These are phyloP conservation scores for Metschnikowia noctiluminum DNA, from an alignment of 805 yeast genomes.

Conservation along the genomic window DNA sequence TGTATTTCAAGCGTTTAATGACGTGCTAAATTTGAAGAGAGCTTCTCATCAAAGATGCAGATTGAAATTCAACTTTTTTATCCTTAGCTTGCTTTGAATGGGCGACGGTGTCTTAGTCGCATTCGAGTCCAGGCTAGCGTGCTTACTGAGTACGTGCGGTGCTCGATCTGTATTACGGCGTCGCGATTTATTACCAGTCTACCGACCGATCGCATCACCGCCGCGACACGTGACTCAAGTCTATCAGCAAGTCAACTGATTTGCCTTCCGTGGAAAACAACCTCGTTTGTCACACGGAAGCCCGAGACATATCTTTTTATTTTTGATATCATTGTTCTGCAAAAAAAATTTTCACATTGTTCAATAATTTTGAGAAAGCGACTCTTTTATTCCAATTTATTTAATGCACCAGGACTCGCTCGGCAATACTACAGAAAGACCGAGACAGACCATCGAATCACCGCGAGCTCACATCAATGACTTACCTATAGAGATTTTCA, in stretches of 20 bases:
- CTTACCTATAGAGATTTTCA: constrained; percentile 48
- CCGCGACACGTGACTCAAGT: not conserved
- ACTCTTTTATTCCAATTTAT: not conserved
- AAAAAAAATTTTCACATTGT: too few species aligned
- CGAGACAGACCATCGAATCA: not conserved
- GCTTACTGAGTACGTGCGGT: not conserved
- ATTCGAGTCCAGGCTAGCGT: too few species aligned
- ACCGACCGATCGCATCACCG: not conserved
- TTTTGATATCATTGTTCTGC: too few species aligned
- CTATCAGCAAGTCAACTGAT: not conserved
- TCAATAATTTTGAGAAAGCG: too few species aligned
- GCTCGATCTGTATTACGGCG: not conserved
- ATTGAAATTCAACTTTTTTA: too few species aligned
- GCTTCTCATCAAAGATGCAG: too few species aligned
- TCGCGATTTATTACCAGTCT: not conserved
- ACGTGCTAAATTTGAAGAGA: too few species aligned
- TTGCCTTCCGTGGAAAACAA: constrained; percentile 1
- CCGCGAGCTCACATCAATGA: constrained; percentile 22
- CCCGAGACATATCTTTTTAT: not conserved
- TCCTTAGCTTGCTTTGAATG: too few species aligned
- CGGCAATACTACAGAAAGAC: constrained; percentile 20
- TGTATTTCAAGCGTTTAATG: too few species aligned
- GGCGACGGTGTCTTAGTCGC: too few species aligned
- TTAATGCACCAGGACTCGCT: constrained; percentile 20
- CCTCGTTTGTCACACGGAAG: not conserved